Conservation (phyloP, 495 filamentous ascomycete genomes). For the Thermochaetoides thermophila region DNA sequence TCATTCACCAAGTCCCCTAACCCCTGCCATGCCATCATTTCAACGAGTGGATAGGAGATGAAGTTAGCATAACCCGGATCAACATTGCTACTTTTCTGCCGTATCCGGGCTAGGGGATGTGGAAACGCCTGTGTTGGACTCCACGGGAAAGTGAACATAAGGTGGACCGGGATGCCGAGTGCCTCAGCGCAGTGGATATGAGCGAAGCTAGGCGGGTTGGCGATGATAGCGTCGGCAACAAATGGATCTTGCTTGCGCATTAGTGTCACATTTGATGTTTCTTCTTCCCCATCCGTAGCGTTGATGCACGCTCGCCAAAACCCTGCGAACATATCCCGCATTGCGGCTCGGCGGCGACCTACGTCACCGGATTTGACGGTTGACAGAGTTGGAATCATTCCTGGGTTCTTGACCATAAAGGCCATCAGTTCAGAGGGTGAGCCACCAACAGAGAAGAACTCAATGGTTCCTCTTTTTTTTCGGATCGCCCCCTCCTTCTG, state of each 20-base stretch:
- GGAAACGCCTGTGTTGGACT: conserved; percentile 54
- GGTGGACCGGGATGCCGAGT: conserved; percentile 59
- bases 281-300: conserved; percentile 43
- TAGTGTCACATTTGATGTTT: conserved; percentile 36
- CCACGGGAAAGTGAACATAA: conserved; percentile 78
- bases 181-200: conserved; percentile 73
- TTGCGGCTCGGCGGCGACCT: conserved; percentile 44
- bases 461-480: no score
- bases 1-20: conserved; percentile 63
- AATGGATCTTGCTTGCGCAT: conserved; percentile 45
- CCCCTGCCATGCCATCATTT: conserved; percentile 72
- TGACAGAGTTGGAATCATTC: conserved; percentile 57
- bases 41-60: conserved; percentile 58
- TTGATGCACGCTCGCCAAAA: conserved; percentile 68
- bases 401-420: conserved; percentile 78
- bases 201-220: conserved; percentile 71
- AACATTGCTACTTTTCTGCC: conserved; percentile 45
- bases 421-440: conserved; percentile 71
- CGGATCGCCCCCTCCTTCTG: no score
- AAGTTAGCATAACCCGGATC: conserved; percentile 51
- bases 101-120: conserved; percentile 57
- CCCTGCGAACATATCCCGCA: conserved; percentile 57
- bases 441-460: conserved; percentile 70
- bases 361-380: conserved; percentile 55
- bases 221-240: conserved; percentile 69